Evolutionary conservation across 1,284 basidiomycete species (phyloP), one percentile per base, ranked within the genome.

Genomic region (Ustilago crameri): DNA sequence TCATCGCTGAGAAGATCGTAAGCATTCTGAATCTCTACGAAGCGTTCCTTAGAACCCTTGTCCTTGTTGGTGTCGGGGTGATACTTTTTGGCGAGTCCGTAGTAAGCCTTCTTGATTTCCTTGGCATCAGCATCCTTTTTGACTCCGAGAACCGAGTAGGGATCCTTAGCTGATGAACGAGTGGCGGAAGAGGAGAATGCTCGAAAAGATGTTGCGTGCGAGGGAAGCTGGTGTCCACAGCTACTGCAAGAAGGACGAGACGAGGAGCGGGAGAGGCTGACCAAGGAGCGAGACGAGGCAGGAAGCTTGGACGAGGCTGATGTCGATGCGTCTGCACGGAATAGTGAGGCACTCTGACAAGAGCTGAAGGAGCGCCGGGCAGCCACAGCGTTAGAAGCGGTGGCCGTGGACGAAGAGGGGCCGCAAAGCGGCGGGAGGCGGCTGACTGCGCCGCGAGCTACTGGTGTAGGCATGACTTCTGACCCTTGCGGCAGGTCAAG

Each of bases 41-140:
- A 99, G 82, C 92, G 92, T 69, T 93, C 92, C 79, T 93, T 91
- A 0, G 95, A 93, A 47, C 87, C 87, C 78, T 92, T 91, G 83
- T 97, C 94, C 63, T 94, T 92, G 85, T 94, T 97, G 20, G 94
- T 94, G 82, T 99, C 96, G 0, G 96, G 96, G 85, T 99, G 96
- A 82, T 90, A 97, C 87, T 98, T 96, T 67, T 96, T 92, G 27
- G 96, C 96, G 70, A 99, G 90, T 92, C 97, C 88, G 84, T 98
- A 99, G 85, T 98, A 99, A 1, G 89, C 88, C 84, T 96, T 95
- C 88, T 99, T 99, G 81, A 99, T 97, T 75, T 98, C 94, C 42
- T 90, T 89, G 18, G 89, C 83, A 24, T 89, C 87, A 44, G 95
- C 92, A 84, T 95, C 93, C 78, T 90, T 90, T 75, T 88, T 88